A percentile compares a stretch with the other conserved stretches of the same genome.
These are phyloP conservation scores for Funneliformis geosporum DNA, from an alignment of 192 early-diverging fungal species.

Conservation along the genomic window DNA sequence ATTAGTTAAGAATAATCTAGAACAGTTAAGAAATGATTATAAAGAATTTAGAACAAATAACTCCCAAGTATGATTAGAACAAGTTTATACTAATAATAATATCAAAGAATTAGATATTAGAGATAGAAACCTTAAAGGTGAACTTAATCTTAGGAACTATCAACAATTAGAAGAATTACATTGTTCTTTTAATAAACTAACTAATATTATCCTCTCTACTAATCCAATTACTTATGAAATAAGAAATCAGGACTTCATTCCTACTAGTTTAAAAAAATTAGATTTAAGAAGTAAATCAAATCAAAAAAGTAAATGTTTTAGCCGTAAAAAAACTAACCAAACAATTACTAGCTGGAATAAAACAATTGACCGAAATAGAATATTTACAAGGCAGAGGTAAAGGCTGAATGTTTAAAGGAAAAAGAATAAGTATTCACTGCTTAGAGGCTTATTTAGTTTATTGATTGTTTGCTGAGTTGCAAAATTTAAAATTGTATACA, in stretches of 20 bases:
- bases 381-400: neutral
- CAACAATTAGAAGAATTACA: neutral
- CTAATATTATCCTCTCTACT: neutral
- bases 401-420: neutral
- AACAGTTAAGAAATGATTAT: neutral
- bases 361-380: no score
- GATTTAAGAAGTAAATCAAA: neutral
- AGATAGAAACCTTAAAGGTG: neutral
- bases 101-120: conserved; percentile 1
- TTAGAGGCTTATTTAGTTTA: conserved; percentile 7
- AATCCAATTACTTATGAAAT: neutral
- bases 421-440: conserved; percentile 3
- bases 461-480: neutral
- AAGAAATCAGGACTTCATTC: neutral
- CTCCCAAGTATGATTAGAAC: neutral
- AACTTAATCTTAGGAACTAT: neutral
- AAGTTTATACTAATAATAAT: neutral
- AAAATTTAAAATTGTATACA: no score
- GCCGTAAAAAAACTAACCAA: no score
- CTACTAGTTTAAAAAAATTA: neutral
- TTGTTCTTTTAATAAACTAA: neutral
- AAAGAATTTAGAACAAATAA: neutral
- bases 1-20: neutral
- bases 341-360: no score
- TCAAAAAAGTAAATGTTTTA: no score